A percentile compares a stretch with the other conserved stretches of the same genome.
phyloP scores from a whole-genome alignment of 306 rosid genomes.

The Comarum palustre region DNA sequence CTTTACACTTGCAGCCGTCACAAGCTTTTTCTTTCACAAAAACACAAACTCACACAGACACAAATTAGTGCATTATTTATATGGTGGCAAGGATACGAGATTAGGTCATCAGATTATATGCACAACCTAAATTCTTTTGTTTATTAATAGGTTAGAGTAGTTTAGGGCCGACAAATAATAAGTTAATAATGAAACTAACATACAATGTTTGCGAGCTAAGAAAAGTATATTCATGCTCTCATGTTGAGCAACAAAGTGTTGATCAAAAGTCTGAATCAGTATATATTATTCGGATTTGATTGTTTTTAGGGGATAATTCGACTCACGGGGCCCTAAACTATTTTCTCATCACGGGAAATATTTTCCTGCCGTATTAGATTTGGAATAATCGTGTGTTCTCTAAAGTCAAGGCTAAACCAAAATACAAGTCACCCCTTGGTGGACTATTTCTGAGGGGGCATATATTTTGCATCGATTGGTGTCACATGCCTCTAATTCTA shows the following conservation, averaged over 20 bases:
- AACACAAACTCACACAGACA: neutral
- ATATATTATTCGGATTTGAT: neutral
- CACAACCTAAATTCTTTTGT: neutral
- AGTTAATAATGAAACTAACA: neutral
- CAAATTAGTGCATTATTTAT: neutral
- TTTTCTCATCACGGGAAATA: conserved; percentile 31
- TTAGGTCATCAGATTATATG: conserved; percentile 16
- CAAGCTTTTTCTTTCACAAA: conserved; percentile 3
- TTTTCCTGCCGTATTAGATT: conserved; percentile 1
- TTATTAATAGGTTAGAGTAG: neutral
- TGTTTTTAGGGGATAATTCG: neutral
- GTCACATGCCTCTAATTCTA: neutral
- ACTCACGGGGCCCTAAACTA: conserved; percentile 23
- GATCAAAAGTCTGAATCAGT: neutral
- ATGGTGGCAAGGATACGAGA: conserved; percentile 25
- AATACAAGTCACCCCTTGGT: conserved; percentile 1
- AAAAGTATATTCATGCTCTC: neutral
- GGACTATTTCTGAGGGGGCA: neutral
- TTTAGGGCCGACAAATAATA: neutral
- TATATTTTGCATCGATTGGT: neutral
- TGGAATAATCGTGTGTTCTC: conserved; percentile 8
- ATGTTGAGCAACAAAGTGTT: neutral
- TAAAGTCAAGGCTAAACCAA: conserved; percentile 16
- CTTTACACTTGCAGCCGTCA: conserved; percentile 20
- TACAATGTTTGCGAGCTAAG: neutral